Evolutionary conservation across 2,329 filamentous ascomycete genomes (phyloP).

Genomic region (Epichloe sylvatica): DNA sequence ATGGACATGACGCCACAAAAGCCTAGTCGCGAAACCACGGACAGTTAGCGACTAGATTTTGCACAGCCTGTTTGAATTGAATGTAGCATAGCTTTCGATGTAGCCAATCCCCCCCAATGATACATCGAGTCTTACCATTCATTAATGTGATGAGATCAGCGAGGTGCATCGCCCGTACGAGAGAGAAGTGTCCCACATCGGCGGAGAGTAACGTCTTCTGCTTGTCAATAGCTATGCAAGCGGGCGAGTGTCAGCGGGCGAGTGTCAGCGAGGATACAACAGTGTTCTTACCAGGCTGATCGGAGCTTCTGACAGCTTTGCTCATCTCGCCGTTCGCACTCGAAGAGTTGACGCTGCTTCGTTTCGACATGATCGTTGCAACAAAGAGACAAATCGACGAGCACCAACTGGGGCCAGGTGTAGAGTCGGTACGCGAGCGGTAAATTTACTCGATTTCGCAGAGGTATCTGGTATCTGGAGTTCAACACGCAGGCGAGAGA

Average conservation of each 20-base stretch:
- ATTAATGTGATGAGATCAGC: conserved; percentile 74
- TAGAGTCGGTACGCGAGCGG: not conserved
- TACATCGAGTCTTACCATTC: conserved; percentile 40
- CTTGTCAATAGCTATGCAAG: conserved; percentile 49
- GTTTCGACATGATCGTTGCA: conserved; percentile 46
- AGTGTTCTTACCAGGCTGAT: conserved; percentile 19
- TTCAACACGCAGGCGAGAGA: not conserved
- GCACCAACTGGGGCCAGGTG: not conserved
- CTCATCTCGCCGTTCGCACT: conserved; percentile 13
- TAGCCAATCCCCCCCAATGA: not conserved
- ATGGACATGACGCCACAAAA: conserved; percentile 91
- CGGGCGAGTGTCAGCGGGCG: not conserved
- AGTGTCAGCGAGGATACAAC: not conserved
- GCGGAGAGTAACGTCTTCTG: conserved; percentile 59
- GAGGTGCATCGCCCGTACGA: conserved; percentile 57
- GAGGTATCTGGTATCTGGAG: not conserved
- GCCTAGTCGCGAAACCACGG: conserved; percentile 26
- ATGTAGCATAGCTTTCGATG: not conserved
- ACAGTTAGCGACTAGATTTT: not conserved
- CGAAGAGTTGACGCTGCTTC: conserved; percentile 30
- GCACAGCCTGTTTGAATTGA: not conserved
- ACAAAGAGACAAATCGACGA: not conserved
- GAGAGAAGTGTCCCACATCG: conserved; percentile 59
- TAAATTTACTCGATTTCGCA: not conserved
- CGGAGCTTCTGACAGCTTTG: conserved; percentile 17